Base-by-base conservation (phyloP, 108 stramenopile genomes). In the Cyclotella baltica region DNA sequence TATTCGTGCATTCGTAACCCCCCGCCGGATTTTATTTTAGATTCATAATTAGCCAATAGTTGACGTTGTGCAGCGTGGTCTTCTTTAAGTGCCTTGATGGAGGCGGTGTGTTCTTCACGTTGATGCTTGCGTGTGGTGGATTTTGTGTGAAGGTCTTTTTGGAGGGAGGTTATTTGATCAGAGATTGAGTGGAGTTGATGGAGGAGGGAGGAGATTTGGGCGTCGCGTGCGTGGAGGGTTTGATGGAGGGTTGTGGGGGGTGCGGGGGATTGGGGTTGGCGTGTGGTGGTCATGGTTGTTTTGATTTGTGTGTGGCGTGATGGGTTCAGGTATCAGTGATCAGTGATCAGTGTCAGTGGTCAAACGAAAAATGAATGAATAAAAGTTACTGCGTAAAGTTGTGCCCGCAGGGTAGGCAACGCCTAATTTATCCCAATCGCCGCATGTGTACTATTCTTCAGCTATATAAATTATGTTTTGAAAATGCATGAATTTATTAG, bases 151-250 rank as follows among this genome's bases (percentile, higher is more conserved):
- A 78, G 30, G 34, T 73, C 81, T 40, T 72, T 72, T 53, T 67
- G 58, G 57, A 74, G 65, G 50, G 76, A 27, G 76, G 72, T 43
- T 52, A 78, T 71, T 34, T 40, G 29, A 34, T 78, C 76, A 37
- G 43, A 31, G 46, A 72, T 59, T 10, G 70, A 64, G 65, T 78
- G 77, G 50, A 83, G 76, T 48, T 83, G 62, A 37, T 83, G 72
- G 47, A 64, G 66, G 47, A 83, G 72, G 37, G 72, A 33, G 63
- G 81, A 75, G 65, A 83, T 78, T 50, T 78, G 81, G 29, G 66
- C 62, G 66, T 83, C 81, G 28, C 81, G 76, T 20, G 78, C 81
- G 72, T 51, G 37, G 58, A 83, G 51, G 77, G 78, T 83, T 20
- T 47, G 35, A 36, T 50, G 53, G 33, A 83, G 77, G 59, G 77